These are phyloP conservation scores for Piper betle DNA, from an alignment of 164 flowering plant genomes.

Conservation along the genomic window DNA sequence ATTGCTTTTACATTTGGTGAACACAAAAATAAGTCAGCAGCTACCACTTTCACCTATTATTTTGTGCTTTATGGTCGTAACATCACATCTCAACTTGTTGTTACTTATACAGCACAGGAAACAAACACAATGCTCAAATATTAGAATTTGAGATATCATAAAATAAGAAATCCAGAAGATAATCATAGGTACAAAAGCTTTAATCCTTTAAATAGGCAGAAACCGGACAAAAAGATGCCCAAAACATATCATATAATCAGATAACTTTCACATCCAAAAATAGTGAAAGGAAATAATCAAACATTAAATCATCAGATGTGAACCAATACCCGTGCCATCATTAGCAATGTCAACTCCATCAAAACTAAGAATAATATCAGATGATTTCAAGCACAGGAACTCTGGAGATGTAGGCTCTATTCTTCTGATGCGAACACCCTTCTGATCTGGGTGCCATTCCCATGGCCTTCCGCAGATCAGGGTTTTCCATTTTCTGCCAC, in stretches of 20 bases:
- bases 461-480: constrained; percentile 82
- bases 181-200: too few species aligned
- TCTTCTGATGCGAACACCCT: constrained; percentile 89
- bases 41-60: too few species aligned
- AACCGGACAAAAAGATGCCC: not conserved
- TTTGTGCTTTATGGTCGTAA: too few species aligned
- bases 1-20: too few species aligned
- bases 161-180: too few species aligned
- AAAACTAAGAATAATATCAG: constrained; percentile 90
- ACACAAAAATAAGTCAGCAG: too few species aligned
- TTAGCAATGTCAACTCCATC: constrained; percentile 89
- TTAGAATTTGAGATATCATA: too few species aligned
- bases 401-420: constrained; percentile 90
- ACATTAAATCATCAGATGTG: not conserved
- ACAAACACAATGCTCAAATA: too few species aligned
- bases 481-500: constrained; percentile 99
- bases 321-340: constrained; percentile 73
- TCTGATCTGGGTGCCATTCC: constrained; percentile 84
- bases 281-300: not conserved
- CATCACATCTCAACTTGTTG: too few species aligned
- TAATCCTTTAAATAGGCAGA: too few species aligned
- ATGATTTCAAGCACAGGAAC: constrained; percentile 57
- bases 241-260: not conserved
- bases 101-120: too few species aligned
- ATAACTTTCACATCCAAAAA: not conserved